Base-by-base conservation (phyloP, 495 filamentous ascomycete genomes). In the Cladorrhinum samala region DNA sequence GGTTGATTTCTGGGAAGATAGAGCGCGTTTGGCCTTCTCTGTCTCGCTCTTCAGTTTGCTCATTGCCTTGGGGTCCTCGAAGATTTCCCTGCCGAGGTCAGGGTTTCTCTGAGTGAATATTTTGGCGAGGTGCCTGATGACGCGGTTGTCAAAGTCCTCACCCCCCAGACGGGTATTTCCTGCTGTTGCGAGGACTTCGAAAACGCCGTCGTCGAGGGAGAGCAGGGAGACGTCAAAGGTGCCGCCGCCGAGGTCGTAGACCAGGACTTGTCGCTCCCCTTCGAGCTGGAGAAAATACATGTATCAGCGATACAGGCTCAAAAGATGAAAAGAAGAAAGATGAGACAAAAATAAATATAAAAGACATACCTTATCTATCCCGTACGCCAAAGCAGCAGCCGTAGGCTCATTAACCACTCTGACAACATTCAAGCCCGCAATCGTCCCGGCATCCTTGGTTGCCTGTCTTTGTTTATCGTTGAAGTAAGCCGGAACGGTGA, bases 151-250 rank as follows among this genome's bases (percentile, higher is more conserved):
- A 69, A 96, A 96, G 77, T 96, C 93, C 67, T 96, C 91, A 80
- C 93, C 91, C 79, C 92, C 92, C 56, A 98, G 83, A 70, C 96
- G 91, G 51, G 92, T 96, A 71, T 96, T 87, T 85, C 93, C 93
- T 66, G 91, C 92, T 54, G 90, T 96, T 68, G 92, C 83, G 71
- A 88, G 76, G 57, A 98, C 93, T 74, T 96, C 89, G 71, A 96
- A 96, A 55, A 89, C 85, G 63, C 91, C 92, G 56, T 89, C 75
- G 58, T 98, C 92, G 53, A 95, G 88, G 23, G 88, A 88, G 16
- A 98, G 78, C 57, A 98, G 86, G 46, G 93, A 96, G 36, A 96
- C 92, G 91, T 98, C 92, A 68, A 98, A 96, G 60, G 92, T 96
- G 83, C 91, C 92, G 82, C 91, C 92, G 82, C 92, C 92, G 61